Evolutionary conservation across 805 yeast genomes (phyloP), one percentile per base, ranked within the genome.

Genomic region (Yarrowia yakushimensis): DNA sequence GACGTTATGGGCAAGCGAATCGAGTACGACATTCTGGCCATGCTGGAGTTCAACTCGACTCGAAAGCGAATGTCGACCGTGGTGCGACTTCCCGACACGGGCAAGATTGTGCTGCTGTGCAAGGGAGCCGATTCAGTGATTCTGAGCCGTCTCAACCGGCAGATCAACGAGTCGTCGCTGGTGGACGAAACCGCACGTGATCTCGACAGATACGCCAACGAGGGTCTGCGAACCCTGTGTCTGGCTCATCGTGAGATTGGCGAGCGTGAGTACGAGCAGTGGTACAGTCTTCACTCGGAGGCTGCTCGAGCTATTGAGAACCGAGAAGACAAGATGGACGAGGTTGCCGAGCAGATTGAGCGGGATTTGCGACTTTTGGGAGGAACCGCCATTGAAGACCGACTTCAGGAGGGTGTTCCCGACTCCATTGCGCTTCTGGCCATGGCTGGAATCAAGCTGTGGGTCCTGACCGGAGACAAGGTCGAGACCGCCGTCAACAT

Each of bases 401-500:
- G 89, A 64, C 77, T 88, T 43, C 96, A 88, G 73, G 85, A 84
- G 61, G 93, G 92, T 64, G 96, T 88, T n/a, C 93, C 94, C 1
- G 84, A 83, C 63, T 79, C 93, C 0, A 88, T 88, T 69, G 83
- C 86, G 11, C 72, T 85, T 46, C 78, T 88, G 54, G 83, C 84
- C 9, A 79, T 82, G 45, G 94, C 92, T 0, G 96, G 94, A 48
- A 84, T 88, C 67, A 88, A 88, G 73, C 78, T 88, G 42, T 88
- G 96, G 96, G 94, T 88, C 50, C 77, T 88, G 23, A 88, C 96
- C 11, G 96, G 96, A 66, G 96, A 88, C 74, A 85, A 86, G 71
- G 85, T 88, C 54, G 96, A 88, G 73, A 88, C 96, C 15, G 96
- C 96, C 2, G 88, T 88, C 71, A 88, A 88, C 73, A 88, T 88